Percentiles rank a stretch among this genome's conserved stretches.
Evolutionary conservation across 179 eudicot species (phyloP).

Genomic region (Patellifolia procumbens): DNA sequence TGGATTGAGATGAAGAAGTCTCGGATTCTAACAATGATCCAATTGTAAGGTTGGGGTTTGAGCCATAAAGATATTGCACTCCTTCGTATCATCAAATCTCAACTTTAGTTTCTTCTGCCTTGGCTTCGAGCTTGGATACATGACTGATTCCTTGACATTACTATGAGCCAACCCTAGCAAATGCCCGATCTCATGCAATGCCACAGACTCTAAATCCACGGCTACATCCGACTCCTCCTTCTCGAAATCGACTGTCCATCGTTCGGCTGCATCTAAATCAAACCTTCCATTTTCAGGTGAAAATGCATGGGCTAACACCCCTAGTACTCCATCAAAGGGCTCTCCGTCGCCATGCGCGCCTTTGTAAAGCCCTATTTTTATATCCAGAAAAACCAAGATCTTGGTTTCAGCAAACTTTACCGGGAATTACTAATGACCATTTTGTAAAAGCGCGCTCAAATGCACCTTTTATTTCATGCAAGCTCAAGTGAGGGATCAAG

Average conservation of each 20-base stretch:
- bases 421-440: constrained; percentile 71
- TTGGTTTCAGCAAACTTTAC: constrained; percentile 43
- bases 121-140: constrained; percentile 77
- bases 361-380: constrained; percentile 61
- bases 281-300: constrained; percentile 76
- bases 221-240: constrained; percentile 49
- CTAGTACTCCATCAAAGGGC: constrained; percentile 74
- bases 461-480: constrained; percentile 33
- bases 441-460: constrained; percentile 51
- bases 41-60: constrained; percentile 64
- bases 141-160: constrained; percentile 48
- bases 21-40: constrained; percentile 48
- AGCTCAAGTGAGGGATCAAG: constrained; percentile 25
- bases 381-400: constrained; percentile 53
- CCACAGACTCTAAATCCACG: constrained; percentile 77
- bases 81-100: constrained; percentile 66
- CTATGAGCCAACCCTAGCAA: constrained; percentile 67
- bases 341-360: constrained; percentile 88
- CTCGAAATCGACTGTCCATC: constrained; percentile 60
- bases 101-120: constrained; percentile 56
- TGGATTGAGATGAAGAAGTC: constrained; percentile 37
- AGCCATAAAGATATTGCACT: constrained; percentile 72
- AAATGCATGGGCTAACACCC: constrained; percentile 76
- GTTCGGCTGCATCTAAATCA: constrained; percentile 75
- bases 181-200: constrained; percentile 79